Base-by-base conservation (phyloP, 2,329 filamentous ascomycete genomes). In the Fusarium incarnatum region DNA sequence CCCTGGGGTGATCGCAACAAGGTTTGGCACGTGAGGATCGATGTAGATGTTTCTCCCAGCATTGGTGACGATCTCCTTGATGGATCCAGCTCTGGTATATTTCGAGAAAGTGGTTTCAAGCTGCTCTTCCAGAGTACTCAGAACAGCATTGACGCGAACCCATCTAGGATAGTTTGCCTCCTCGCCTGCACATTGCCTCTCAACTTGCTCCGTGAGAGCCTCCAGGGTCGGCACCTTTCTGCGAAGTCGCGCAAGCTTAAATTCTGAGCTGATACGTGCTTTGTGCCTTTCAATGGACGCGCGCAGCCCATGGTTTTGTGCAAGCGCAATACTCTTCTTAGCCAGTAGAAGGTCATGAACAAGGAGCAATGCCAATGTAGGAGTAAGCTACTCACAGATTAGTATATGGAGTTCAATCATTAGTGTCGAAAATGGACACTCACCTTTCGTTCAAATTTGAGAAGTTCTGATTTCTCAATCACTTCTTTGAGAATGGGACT, bases 391-490 rank as follows among this genome's bases (percentile, higher is more conserved):
- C 48, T 34, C n/a, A 37, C 5, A 13, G 9, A 6, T 72, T 28
- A 56, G 41, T n/a, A 44, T 46, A 25, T 6, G 4, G 1, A 20
- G 8, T 18, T 15, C 30, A 32, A 5, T 11, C 6, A 8, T 13
- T n/a, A 5, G 30, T 27, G 13, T 37, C 5, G 8, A 25, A 22
- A 15, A 30, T 9, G 81, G 46, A 8, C 16, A 27, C 42, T 71
- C 79, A 96, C 94, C 89, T 97, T 97, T 70, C 89, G 91, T 83
- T 99, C 96, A 12, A 90, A 82, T n/a, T 86, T 86, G 37, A 98
- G 82, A 37, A 98, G 82, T 6, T 89, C 91, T 2, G 94, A 87
- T 70, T 87, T 89, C 73, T 98, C 94, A 76, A 99, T 89, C n/a
- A 98, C 91, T 76, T 97, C 94, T 75, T 94, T 94, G 49, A 99